Evolutionary conservation across 2,329 filamentous ascomycete species (phyloP).

Genomic region (Diplodia mutila): DNA sequence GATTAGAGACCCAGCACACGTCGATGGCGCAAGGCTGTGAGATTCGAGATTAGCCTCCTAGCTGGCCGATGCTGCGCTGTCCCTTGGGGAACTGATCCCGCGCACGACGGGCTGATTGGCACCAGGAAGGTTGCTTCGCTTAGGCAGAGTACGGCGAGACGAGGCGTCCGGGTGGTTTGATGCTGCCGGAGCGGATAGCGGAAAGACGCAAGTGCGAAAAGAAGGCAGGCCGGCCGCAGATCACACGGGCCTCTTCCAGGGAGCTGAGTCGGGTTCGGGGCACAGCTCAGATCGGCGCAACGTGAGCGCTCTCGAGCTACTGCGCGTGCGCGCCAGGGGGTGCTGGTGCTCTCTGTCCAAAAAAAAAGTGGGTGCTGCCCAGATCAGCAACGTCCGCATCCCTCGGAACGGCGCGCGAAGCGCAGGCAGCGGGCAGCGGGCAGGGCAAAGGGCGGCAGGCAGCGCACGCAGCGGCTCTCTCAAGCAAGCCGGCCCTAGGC

Average conservation of each 20-base stretch:
- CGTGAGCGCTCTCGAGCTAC: constrained; percentile 22
- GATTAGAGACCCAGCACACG: constrained; percentile 25
- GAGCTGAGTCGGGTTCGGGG: constrained; percentile 23
- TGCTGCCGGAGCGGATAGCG: constrained; percentile 24
- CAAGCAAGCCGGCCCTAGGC: constrained; percentile 1
- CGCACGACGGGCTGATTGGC: constrained; percentile 24
- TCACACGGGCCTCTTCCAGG: constrained; percentile 22
- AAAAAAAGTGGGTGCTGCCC: constrained; percentile 22
- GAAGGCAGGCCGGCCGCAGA: constrained; percentile 22
- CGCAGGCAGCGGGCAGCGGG: neutral
- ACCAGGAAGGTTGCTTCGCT: constrained; percentile 23
- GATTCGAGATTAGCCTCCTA: constrained; percentile 27
- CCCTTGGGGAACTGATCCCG: constrained; percentile 24
- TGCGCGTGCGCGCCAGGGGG: constrained; percentile 21
- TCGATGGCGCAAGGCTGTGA: constrained; percentile 26
- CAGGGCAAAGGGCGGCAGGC: constrained; percentile 4
- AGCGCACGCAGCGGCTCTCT: neutral
- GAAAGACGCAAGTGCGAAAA: constrained; percentile 23
- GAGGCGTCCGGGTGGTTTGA: constrained; percentile 22
- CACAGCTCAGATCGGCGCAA: constrained; percentile 24
- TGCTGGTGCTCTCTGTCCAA: constrained; percentile 14
- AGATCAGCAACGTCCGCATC: constrained; percentile 21
- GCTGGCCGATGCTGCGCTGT: constrained; percentile 22
- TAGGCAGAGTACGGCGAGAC: constrained; percentile 23
- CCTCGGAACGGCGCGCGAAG: constrained; percentile 13